phyloP scores from a whole-genome alignment of 169 alveolate genomes.

The Plasmodium sp. region DNA sequence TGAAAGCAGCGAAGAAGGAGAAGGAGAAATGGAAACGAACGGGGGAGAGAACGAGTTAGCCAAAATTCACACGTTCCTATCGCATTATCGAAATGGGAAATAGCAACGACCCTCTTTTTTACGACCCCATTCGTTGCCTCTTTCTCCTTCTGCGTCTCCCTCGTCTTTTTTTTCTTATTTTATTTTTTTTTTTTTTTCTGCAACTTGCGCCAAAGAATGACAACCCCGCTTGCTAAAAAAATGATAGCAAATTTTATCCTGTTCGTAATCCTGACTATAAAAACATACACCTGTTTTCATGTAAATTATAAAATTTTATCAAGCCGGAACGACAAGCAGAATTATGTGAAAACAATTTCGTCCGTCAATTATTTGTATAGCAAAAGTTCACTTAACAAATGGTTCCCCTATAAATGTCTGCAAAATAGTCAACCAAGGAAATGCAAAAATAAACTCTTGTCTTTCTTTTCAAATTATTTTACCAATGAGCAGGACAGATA shows the following conservation, averaged over 20 bases:
- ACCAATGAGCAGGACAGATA: slow-evolving; percentile 42
- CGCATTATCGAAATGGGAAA: not conserved
- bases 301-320: slow-evolving; percentile 53
- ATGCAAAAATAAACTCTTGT: slow-evolving; percentile 43
- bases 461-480: slow-evolving; percentile 67
- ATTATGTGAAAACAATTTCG: slow-evolving; percentile 17
- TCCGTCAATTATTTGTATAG: slow-evolving; percentile 30
- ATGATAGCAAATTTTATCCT: slow-evolving; percentile 37
- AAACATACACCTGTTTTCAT: slow-evolving; percentile 35
- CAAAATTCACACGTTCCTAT: not conserved
- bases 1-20: not conserved
- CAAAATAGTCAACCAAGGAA: not conserved
- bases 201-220: not conserved
- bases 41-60: not conserved
- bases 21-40: not conserved
- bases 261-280: slow-evolving; percentile 18
- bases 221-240: not conserved
- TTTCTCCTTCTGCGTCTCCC: not conserved
- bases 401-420: not conserved
- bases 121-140: not conserved
- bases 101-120: not conserved
- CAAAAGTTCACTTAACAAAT: not conserved
- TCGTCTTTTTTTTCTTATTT: not conserved
- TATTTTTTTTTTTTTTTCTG: not conserved
- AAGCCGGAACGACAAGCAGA: slow-evolving; percentile 7